phyloP scores from a whole-genome alignment of 2,329 filamentous ascomycete genomes.

The Corynespora cassiicola region DNA sequence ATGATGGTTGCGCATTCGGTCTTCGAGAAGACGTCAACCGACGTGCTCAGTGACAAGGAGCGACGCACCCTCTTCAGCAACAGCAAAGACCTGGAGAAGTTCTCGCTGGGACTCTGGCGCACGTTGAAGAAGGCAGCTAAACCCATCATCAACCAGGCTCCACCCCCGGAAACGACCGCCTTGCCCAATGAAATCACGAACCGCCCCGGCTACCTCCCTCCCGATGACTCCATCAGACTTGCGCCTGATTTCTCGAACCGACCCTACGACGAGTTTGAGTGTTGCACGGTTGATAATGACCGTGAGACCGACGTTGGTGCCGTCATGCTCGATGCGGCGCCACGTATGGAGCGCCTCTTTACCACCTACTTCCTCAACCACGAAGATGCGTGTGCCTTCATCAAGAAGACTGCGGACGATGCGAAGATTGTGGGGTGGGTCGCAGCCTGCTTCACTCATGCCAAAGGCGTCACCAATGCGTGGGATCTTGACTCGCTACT shows the following conservation, averaged over 20 bases:
- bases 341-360: constrained; percentile 69
- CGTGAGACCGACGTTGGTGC: constrained; percentile 64
- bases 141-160: constrained; percentile 69
- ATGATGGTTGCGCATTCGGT: constrained; percentile 98
- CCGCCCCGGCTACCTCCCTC: constrained; percentile 18
- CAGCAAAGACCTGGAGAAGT: constrained; percentile 85
- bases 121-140: constrained; percentile 80
- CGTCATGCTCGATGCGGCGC: constrained; percentile 63
- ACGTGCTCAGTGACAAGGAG: constrained; percentile 80
- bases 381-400: constrained; percentile 67
- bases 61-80: constrained; percentile 93
- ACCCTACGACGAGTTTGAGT: constrained; percentile 36
- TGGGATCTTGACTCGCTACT: constrained; percentile 97
- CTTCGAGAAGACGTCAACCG: constrained; percentile 89
- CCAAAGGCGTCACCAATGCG: constrained; percentile 87
- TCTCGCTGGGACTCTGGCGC: constrained; percentile 79
- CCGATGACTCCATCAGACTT: constrained; percentile 22
- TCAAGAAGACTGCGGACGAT: constrained; percentile 60
- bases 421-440: constrained; percentile 79
- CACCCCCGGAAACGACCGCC: constrained; percentile 43
- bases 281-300: constrained; percentile 58
- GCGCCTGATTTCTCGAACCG: constrained; percentile 17
- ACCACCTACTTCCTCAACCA: constrained; percentile 70
- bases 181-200: constrained; percentile 32
- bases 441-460: constrained; percentile 89